A percentile compares a stretch with the other conserved stretches of the same genome.
These are phyloP conservation scores for Vinca minor DNA, from an alignment of 257 asterid genomes.

Conservation along the genomic window DNA sequence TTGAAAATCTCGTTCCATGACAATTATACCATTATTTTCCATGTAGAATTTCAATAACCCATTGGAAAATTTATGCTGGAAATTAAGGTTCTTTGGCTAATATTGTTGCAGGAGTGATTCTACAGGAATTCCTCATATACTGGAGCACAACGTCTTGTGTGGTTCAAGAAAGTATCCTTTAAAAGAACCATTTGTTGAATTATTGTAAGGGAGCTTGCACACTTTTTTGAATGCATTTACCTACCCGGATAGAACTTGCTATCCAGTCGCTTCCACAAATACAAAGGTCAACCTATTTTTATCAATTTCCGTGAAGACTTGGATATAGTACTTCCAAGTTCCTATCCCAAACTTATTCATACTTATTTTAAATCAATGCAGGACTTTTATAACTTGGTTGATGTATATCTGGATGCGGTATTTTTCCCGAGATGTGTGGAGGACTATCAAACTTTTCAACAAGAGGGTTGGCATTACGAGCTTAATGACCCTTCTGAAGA, in stretches of 20 bases:
- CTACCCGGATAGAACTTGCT: constrained; percentile 97
- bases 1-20: not conserved
- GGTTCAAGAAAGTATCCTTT: constrained; percentile 97
- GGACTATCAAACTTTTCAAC: constrained; percentile 88
- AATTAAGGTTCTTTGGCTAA: not conserved
- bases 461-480: constrained; percentile 99
- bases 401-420: constrained; percentile 95
- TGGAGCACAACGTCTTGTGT: constrained; percentile 93
- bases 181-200: constrained; percentile 95
- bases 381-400: constrained; percentile 99
- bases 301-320: not conserved
- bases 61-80: no score
- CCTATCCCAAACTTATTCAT: constrained; percentile 8
- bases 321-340: not conserved
- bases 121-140: constrained; percentile 93
- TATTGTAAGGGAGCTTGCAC: constrained; percentile 89
- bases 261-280: constrained; percentile 97
- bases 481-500: constrained; percentile 92
- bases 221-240: constrained; percentile 97
- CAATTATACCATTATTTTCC: not conserved
- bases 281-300: constrained; percentile 48
- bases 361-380: constrained; percentile 25
- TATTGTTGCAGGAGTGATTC: constrained; percentile 82
- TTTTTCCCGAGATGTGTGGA: constrained; percentile 94
- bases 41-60: not conserved